These are phyloP conservation scores for Pichia sp. DNA, from an alignment of 1,139 yeast species.

Conservation along the genomic window DNA sequence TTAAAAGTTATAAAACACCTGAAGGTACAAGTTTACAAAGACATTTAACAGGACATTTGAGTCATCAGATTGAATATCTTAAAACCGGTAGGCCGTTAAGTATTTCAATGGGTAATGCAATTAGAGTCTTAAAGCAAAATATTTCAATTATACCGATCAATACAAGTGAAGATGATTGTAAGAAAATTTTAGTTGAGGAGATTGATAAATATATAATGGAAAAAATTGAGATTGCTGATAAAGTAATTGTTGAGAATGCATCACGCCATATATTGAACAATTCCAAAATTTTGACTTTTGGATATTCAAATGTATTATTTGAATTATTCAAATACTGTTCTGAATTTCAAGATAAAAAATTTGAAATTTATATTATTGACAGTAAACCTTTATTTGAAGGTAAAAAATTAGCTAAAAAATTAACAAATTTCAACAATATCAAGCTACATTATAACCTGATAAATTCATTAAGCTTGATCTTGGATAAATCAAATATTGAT, in stretches of 20 bases:
- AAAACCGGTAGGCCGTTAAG: conserved; percentile 89
- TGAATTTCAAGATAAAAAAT: conserved; percentile 50
- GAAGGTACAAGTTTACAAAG: conserved; percentile 78
- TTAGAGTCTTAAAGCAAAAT: conserved; percentile 93
- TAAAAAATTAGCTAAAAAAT: conserved; percentile 56
- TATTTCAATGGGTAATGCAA: conserved; percentile 95
- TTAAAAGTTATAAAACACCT: conserved; percentile 78
- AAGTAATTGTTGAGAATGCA: conserved; percentile 77
- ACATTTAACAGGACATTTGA: conserved; percentile 78
- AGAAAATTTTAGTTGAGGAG: conserved; percentile 51
- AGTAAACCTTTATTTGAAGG: conserved; percentile 97
- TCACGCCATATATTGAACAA: conserved; percentile 69
- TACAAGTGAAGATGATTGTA: conserved; percentile 66
- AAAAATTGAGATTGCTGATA: conserved; percentile 76
- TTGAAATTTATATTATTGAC: conserved; percentile 82
- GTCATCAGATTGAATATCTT: conserved; percentile 91
- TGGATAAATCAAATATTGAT: conserved; percentile 62
- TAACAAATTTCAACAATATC: conserved; percentile 49
- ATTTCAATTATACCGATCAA: conserved; percentile 74
- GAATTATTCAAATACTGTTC: conserved; percentile 69
- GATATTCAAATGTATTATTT: conserved; percentile 78
- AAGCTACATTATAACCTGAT: conserved; percentile 70
- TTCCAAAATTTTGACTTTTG: conserved; percentile 79
- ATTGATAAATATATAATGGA: conserved; percentile 82
- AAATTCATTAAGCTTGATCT: conserved; percentile 70